These are phyloP conservation scores for Coelastrella sp. DNA, from an alignment of 139 green algal species.

Conservation along the genomic window DNA sequence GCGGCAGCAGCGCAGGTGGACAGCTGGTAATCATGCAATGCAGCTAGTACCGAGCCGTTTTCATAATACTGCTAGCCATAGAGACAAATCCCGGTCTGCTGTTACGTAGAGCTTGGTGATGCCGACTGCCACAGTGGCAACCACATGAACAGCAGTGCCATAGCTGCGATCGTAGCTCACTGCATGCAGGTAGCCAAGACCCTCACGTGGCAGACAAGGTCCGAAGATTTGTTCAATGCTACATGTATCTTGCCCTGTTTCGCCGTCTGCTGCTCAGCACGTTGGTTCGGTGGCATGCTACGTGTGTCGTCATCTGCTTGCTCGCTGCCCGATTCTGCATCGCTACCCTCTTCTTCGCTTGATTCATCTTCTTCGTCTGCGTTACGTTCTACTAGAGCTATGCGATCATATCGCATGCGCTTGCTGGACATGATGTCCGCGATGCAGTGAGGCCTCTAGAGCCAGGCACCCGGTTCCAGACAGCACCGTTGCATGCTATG, in stretches of 20 bases:
- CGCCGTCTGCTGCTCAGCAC: not conserved
- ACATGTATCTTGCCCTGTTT: not conserved
- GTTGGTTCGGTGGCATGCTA: not conserved
- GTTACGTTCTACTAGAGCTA: slow-evolving; percentile 45
- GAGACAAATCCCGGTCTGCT: too few species aligned
- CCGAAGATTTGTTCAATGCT: slow-evolving; percentile 12
- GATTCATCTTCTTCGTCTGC: slow-evolving; percentile 55
- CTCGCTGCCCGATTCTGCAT: not conserved
- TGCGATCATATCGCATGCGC: slow-evolving; percentile 5
- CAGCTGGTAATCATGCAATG: too few species aligned
- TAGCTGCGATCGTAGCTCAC: not conserved
- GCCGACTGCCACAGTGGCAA: too few species aligned
- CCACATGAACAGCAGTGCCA: not conserved
- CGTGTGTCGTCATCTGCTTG: slow-evolving; percentile 19
- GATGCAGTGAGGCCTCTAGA: not conserved
- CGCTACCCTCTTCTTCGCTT: slow-evolving; percentile 42
- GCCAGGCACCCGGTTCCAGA: not conserved
- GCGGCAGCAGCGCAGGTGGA: too few species aligned
- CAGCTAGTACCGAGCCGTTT: too few species aligned
- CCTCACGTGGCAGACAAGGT: slow-evolving; percentile 31
- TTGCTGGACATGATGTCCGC: slow-evolving; percentile 12
- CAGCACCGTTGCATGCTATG: not conserved
- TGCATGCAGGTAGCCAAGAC: not conserved
- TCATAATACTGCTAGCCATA: too few species aligned
- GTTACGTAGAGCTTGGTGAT: too few species aligned